These are phyloP conservation scores for Fusarium cyanostomum DNA, from an alignment of 2,329 filamentous ascomycete genomes.

Conservation along the genomic window DNA sequence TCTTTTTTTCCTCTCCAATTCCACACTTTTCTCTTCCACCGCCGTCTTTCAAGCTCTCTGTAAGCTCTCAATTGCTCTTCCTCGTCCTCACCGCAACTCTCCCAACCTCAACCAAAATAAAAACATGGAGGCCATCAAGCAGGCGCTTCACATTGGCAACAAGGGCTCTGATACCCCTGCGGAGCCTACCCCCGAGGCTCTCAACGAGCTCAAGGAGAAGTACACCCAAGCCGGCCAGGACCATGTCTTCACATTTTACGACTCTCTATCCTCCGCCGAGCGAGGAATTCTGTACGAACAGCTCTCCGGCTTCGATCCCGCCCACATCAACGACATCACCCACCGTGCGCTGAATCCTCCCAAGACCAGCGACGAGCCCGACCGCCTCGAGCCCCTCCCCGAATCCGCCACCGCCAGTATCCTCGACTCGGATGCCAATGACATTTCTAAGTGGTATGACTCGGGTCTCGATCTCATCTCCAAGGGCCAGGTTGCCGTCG, in stretches of 20 bases:
- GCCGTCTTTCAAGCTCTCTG: constrained; percentile 5
- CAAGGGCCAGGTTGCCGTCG: constrained; percentile 81
- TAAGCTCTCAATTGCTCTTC: constrained; percentile 6
- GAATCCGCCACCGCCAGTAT: constrained; percentile 88
- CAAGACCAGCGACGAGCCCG: constrained; percentile 65
- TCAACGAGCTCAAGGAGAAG: constrained; percentile 75
- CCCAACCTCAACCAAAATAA: constrained; percentile 12
- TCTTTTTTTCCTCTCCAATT: constrained; percentile 19
- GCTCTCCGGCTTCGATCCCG: constrained; percentile 82
- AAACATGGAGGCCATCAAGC: constrained; percentile 57
- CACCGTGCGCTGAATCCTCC: constrained; percentile 83
- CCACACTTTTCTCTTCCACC: constrained; percentile 12
- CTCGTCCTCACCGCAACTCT: constrained; percentile 28
- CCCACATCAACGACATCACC: constrained; percentile 87
- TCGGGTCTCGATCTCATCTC: constrained; percentile 82
- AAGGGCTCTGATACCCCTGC: constrained; percentile 46
- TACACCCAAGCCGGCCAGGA: constrained; percentile 81
- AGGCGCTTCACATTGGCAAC: constrained; percentile 51
- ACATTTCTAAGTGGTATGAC: constrained; percentile 86
- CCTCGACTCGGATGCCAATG: constrained; percentile 82
- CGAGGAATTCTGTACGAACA: constrained; percentile 84
- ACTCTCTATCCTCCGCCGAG: constrained; percentile 76
- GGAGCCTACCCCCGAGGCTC: constrained; percentile 71
- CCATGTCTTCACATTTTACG: constrained; percentile 84
- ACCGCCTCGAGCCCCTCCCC: constrained; percentile 84